Evolutionary conservation across 2,329 filamentous ascomycete genomes (phyloP), one percentile per base, ranked within the genome.

Genomic region (Exophiala calicioides): DNA sequence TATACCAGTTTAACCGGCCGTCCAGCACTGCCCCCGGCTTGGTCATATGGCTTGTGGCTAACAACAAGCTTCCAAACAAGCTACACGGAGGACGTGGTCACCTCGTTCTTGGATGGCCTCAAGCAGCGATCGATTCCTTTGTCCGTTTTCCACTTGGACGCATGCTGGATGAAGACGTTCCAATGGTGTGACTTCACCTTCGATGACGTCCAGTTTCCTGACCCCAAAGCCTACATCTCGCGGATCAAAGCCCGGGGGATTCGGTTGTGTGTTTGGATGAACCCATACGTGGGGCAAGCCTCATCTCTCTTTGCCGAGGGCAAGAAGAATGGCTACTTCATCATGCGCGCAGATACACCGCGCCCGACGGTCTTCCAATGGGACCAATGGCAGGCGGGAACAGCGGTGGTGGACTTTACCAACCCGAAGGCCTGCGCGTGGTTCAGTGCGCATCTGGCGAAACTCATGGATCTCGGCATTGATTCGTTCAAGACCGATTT

Each of bases 401-500:
- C 88, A 85, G 84, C 78, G 3, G 69, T 88, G 1, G 73, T 88
- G 10, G 85, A 88, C 60, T 84, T 88, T 60, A 88, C 85, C 5
- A 88, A 88, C 65, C 85, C 84, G 0, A 78, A 73, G 0, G 85
- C 85, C 1, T 76, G 76, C 45, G 65, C 72, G 19, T 88, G 85
- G 85, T 88, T 82, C 59, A 70, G 72, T 13, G 65, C 64, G 3
- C 83, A 84, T 53, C 72, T 88, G 30, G 75, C 79, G 42, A 72
- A 72, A 2, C 74, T 88, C 2, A 84, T 87, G 56, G 80, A 86
- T 52, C 74, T 80, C 58, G 85, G 85, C 7, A 78, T 88, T 42
- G 84, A 88, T 62, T 76, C 77, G 47, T 80, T 88, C 73, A 88
- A 88, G 68, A 88, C 85, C 5, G 85, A 88, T 61, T 88, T 88